Evolutionary conservation across 2,329 filamentous ascomycete species (phyloP).

Genomic region (Botrytis galanthina): DNA sequence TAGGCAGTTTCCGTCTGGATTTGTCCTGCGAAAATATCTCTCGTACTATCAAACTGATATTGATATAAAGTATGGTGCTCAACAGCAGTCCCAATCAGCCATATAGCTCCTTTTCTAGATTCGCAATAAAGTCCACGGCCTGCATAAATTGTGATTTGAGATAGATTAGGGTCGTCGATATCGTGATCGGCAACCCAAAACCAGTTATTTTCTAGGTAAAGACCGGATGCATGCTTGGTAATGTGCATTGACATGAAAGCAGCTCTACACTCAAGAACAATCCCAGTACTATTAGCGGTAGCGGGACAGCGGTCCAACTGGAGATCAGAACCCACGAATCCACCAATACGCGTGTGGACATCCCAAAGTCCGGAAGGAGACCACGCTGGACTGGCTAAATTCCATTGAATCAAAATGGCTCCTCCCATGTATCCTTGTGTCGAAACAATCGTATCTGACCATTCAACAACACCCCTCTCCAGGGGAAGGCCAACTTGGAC

Average conservation of each 20-base stretch:
- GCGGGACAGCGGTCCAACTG: slow-evolving; percentile 48
- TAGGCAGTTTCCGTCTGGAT: slow-evolving; percentile 33
- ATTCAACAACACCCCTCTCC: slow-evolving; percentile 58
- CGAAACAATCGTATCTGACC: slow-evolving; percentile 59
- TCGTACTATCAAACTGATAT: slow-evolving; percentile 46
- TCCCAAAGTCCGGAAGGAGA: slow-evolving; percentile 56
- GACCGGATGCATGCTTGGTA: slow-evolving; percentile 42
- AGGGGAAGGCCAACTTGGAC: slow-evolving; percentile 55
- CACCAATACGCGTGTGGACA: slow-evolving; percentile 40
- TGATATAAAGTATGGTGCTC: slow-evolving; percentile 55
- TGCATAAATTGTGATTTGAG: slow-evolving; percentile 53
- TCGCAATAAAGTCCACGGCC: slow-evolving; percentile 50
- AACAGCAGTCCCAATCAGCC: slow-evolving; percentile 47
- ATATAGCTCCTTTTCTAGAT: slow-evolving; percentile 46
- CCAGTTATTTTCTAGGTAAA: slow-evolving; percentile 51
- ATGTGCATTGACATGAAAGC: slow-evolving; percentile 40
- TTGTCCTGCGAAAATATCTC: slow-evolving; percentile 31
- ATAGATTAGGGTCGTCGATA: slow-evolving; percentile 43
- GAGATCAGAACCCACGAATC: slow-evolving; percentile 41
- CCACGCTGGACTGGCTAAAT: slow-evolving; percentile 48
- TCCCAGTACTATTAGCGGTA: slow-evolving; percentile 43
- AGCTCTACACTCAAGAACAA: slow-evolving; percentile 39
- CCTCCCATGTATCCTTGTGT: slow-evolving; percentile 58
- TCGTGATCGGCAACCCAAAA: slow-evolving; percentile 49
- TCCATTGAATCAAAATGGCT: slow-evolving; percentile 66